A percentile compares a stretch with the other conserved stretches of the same genome.
These are phyloP conservation scores for Alternaria gansuensis DNA, from an alignment of 2,329 filamentous ascomycete genomes.

Conservation along the genomic window DNA sequence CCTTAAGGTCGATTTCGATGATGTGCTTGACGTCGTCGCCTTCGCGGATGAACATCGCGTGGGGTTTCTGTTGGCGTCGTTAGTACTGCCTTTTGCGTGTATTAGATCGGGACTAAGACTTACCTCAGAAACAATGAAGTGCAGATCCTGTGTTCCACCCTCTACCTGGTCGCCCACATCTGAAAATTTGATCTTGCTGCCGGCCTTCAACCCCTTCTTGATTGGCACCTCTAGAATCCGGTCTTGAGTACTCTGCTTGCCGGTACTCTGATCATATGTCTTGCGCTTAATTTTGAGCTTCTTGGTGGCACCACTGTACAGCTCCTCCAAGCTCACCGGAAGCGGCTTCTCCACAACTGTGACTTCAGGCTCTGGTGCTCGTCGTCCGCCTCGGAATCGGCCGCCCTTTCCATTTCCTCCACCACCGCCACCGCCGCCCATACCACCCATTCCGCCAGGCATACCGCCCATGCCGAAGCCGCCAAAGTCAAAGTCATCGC, in stretches of 20 bases:
- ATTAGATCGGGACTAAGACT: conserved; percentile 47
- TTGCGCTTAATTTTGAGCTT: conserved; percentile 99
- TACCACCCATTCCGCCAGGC: conserved; percentile 40
- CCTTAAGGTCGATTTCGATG: conserved; percentile 86
- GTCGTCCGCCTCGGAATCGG: conserved; percentile 52
- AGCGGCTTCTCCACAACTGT: conserved; percentile 89
- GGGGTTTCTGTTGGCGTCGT: conserved; percentile 72
- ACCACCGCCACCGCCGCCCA: conserved; percentile 62
- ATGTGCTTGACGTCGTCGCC: conserved; percentile 85
- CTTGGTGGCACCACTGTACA: conserved; percentile 87
- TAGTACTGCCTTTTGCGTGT: conserved; percentile 26
- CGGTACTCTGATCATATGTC: conserved; percentile 80
- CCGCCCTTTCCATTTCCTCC: conserved; percentile 52
- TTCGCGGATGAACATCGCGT: conserved; percentile 83
- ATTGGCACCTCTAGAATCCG: conserved; percentile 94
- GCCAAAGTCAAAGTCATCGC: conserved; percentile 61
- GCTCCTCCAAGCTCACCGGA: conserved; percentile 83
- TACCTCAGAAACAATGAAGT: conserved; percentile 95
- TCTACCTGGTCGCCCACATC: conserved; percentile 98
- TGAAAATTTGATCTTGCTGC: conserved; percentile 97
- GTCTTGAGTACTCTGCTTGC: conserved; percentile 86
- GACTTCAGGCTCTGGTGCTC: conserved; percentile 77
- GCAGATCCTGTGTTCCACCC: conserved; percentile 91
- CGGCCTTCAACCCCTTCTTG: conserved; percentile 93
- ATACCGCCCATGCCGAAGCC: conserved; percentile 53